Percentiles rank a stretch among this genome's conserved stretches.
These are phyloP conservation scores for Dothideomycetes sp. DNA, from an alignment of 2,329 filamentous ascomycete genomes.

Conservation along the genomic window DNA sequence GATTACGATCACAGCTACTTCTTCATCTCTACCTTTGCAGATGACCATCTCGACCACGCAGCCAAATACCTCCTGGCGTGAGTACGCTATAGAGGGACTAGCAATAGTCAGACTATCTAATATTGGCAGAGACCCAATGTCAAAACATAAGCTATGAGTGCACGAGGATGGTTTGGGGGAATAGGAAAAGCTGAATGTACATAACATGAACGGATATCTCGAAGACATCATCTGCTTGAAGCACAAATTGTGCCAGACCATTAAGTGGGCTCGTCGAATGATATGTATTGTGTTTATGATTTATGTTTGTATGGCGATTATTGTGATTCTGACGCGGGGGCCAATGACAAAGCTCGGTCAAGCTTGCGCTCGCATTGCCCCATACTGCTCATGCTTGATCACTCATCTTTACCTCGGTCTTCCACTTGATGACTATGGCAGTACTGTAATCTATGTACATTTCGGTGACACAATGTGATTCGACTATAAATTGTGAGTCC, in stretches of 20 bases:
- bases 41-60: slow-evolving; percentile 84
- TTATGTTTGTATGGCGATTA: background rate
- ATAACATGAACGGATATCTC: background rate
- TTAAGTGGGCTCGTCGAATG: background rate
- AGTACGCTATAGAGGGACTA: slow-evolving; percentile 10
- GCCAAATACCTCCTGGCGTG: slow-evolving; percentile 68
- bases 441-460: too few relatives aligned
- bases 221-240: too few relatives aligned
- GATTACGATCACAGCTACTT: slow-evolving; percentile 97
- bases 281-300: background rate
- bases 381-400: background rate
- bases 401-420: background rate
- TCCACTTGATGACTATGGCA: too few relatives aligned
- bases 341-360: background rate
- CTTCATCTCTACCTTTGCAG: slow-evolving; percentile 83
- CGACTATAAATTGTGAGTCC: too few relatives aligned
- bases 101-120: slow-evolving; percentile 12
- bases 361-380: too few relatives aligned
- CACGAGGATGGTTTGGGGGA: background rate
- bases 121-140: background rate
- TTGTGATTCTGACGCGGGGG: too few relatives aligned
- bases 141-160: background rate
- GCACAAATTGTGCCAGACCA: background rate
- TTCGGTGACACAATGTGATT: too few relatives aligned
- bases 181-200: slow-evolving; percentile 1